These are phyloP conservation scores for Epichloe typhina DNA, from an alignment of 2,329 filamentous ascomycete genomes.

Conservation along the genomic window DNA sequence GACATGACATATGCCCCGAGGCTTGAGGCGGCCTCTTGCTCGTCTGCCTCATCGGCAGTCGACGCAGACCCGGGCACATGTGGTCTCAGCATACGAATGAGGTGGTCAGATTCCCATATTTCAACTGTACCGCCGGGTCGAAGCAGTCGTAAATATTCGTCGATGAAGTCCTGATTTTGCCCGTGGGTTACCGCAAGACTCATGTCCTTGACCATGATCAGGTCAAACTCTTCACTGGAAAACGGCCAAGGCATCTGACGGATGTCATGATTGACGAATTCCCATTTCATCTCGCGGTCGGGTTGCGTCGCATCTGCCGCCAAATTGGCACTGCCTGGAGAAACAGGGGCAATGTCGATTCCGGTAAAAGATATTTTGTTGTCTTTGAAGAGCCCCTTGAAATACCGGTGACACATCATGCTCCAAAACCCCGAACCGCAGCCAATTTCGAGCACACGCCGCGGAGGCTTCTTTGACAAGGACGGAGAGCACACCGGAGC, in stretches of 20 bases:
- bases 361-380: conserved; percentile 65
- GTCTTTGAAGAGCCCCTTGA: conserved; percentile 39
- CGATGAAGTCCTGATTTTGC: conserved; percentile 41
- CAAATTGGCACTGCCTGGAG: conserved; percentile 26
- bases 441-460: conserved; percentile 69
- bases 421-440: conserved; percentile 89
- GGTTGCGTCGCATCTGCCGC: conserved; percentile 31
- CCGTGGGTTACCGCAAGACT: conserved; percentile 51
- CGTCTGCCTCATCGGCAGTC: conserved; percentile 28
- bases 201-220: conserved; percentile 80
- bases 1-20: conserved; percentile 76
- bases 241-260: conserved; percentile 67
- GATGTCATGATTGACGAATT: conserved; percentile 78
- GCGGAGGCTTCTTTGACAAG: conserved; percentile 53
- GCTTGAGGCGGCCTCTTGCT: conserved; percentile 50
- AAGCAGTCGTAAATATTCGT: conserved; percentile 66
- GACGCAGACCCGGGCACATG: conserved; percentile 46
- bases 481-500: conserved; percentile 62
- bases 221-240: conserved; percentile 65
- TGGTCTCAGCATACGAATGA: conserved; percentile 69
- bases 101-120: conserved; percentile 80
- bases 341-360: conserved; percentile 65
- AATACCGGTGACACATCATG: conserved; percentile 72
- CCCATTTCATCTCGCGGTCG: conserved; percentile 70
- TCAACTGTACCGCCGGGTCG: conserved; percentile 69